A percentile compares a stretch with the other conserved stretches of the same genome.
phyloP scores from a whole-genome alignment of 2,329 filamentous ascomycete genomes.

The Fusarium nisikadoi region DNA sequence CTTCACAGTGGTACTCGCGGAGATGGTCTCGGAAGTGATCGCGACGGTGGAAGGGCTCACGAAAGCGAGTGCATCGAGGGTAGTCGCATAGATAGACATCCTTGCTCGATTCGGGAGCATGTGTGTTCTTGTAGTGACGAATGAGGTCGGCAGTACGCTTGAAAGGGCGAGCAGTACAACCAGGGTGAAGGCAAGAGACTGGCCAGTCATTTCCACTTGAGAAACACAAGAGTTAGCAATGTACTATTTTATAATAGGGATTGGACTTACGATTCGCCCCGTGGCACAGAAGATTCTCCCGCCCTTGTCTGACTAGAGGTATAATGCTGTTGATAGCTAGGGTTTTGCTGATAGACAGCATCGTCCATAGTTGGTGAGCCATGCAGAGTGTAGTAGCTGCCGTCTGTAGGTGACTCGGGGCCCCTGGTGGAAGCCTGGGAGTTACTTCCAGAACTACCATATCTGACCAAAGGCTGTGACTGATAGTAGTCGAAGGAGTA shows the following conservation, averaged over 20 bases:
- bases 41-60: slow-evolving; percentile 61
- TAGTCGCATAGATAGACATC: slow-evolving; percentile 64
- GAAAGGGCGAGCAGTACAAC: slow-evolving; percentile 60
- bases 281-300: slow-evolving; percentile 10
- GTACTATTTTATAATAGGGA: not conserved
- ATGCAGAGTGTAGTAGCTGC: slow-evolving; percentile 31
- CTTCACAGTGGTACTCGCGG: slow-evolving; percentile 65
- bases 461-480: slow-evolving; percentile 44
- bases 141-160: slow-evolving; percentile 65
- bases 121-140: slow-evolving; percentile 62
- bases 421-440: slow-evolving; percentile 40
- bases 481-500: slow-evolving; percentile 35
- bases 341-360: slow-evolving; percentile 18
- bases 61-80: slow-evolving; percentile 56
- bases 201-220: slow-evolving; percentile 47
- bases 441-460: slow-evolving; percentile 47
- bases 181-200: slow-evolving; percentile 52
- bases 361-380: slow-evolving; percentile 20
- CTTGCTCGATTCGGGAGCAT: slow-evolving; percentile 55
- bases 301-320: not conserved
- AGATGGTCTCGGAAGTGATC: slow-evolving; percentile 69
- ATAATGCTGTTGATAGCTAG: slow-evolving; percentile 23
- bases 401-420: slow-evolving; percentile 44
- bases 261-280: slow-evolving; percentile 29
- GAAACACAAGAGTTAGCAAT: slow-evolving; percentile 12